Evolutionary conservation across 306 rosid species (phyloP).

Genomic region (Calophaca sinica): DNA sequence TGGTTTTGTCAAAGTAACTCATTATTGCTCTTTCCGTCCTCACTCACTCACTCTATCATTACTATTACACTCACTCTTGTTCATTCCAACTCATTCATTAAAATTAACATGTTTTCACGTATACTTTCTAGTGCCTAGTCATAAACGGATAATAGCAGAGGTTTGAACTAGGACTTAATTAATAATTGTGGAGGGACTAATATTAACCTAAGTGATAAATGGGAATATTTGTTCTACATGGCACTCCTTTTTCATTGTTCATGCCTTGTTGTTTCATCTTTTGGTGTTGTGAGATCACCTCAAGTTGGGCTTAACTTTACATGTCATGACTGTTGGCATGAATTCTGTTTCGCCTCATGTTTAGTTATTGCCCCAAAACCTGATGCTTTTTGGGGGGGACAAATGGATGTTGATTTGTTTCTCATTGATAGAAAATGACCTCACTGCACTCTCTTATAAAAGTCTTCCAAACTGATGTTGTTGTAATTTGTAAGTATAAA

Average conservation of each 20-base stretch:
- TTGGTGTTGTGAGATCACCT: background rate
- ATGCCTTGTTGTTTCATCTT: background rate
- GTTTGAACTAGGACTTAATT: background rate
- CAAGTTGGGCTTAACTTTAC: background rate
- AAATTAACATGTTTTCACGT: background rate
- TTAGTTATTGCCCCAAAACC: constrained; percentile 8
- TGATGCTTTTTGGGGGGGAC: background rate
- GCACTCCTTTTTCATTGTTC: background rate
- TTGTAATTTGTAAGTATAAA: background rate
- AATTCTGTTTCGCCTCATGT: constrained; percentile 14
- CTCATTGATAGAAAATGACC: constrained; percentile 14
- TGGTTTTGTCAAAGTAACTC: constrained; percentile 87
- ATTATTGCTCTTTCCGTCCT: background rate
- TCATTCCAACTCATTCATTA: background rate
- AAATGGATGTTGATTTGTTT: constrained; percentile 20
- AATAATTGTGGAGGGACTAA: background rate
- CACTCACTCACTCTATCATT: background rate
- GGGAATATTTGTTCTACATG: background rate
- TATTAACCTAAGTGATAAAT: background rate
- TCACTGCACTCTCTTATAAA: background rate
- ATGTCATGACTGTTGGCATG: background rate
- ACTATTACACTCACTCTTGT: background rate
- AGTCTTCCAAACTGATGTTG: constrained; percentile 3
- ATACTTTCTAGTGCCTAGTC: background rate
- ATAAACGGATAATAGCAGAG: background rate